These are phyloP conservation scores for Amesomyces nigricolor DNA, from an alignment of 2,329 filamentous ascomycete genomes.

Conservation along the genomic window DNA sequence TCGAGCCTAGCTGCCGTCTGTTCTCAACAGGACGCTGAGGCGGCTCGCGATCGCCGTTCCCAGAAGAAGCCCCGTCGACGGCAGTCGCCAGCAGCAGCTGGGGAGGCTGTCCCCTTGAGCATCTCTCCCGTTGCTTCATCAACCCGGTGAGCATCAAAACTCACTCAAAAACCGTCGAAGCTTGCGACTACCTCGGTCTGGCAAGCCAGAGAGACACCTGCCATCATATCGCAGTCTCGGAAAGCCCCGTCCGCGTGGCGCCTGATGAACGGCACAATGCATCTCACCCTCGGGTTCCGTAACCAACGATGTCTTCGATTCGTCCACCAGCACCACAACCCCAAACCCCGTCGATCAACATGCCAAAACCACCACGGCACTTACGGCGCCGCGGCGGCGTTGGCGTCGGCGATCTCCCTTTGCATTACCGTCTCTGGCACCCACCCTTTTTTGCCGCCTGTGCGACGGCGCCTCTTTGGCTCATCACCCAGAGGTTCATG, in stretches of 20 bases:
- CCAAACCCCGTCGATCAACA: slow-evolving; percentile 14
- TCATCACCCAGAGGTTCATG: neutral
- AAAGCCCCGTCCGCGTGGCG: too few species aligned
- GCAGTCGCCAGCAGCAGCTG: slow-evolving; percentile 2
- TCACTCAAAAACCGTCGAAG: too few species aligned
- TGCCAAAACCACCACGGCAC: slow-evolving; percentile 15
- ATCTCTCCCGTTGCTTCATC: too few species aligned
- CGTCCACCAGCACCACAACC: neutral
- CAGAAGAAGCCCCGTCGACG: slow-evolving; percentile 3
- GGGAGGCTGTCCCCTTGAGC: neutral
- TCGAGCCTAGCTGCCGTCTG: slow-evolving; percentile 21
- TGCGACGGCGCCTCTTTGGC: neutral
- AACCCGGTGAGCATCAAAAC: too few species aligned
- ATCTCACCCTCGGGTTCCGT: slow-evolving; percentile 4
- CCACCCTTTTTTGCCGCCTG: neutral
- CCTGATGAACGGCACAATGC: neutral
- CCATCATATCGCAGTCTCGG: too few species aligned
- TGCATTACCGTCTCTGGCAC: slow-evolving; percentile 14
- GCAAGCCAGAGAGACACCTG: too few species aligned
- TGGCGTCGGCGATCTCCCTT: slow-evolving; percentile 18
- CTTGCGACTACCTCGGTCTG: too few species aligned
- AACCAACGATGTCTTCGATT: neutral
- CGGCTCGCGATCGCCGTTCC: slow-evolving; percentile 16
- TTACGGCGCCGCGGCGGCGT: neutral
- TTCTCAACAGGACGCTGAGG: slow-evolving; percentile 7